Base-by-base conservation (phyloP, 2,329 filamentous ascomycete genomes). In the Hymenoscyphus scutula region DNA sequence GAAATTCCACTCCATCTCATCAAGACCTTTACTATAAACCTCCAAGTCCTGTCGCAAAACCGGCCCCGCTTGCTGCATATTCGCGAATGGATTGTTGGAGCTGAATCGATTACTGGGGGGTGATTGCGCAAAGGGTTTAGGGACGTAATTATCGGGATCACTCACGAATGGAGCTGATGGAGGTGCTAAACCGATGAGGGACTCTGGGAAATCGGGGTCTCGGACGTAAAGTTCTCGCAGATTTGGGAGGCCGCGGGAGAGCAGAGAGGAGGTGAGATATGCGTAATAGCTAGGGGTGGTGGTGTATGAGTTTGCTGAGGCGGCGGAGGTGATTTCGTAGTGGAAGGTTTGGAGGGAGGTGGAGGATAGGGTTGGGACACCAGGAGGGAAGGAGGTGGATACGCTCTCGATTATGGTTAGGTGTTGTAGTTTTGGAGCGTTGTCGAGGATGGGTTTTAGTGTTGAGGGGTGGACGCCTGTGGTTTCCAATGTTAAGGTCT, bases 221-320 rank as follows among this genome's bases (percentile, higher is more conserved):
- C 91, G 89, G 19, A 97, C 94, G 74, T 96, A 97, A 7, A 98
- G 83, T 25, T 88, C 84, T 38, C 82, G 82, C 8, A 98, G 81
- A 38, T 83, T 84, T 1, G 92, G 92, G 7, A 98, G 82, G 7
- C 86, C 84, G 65, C 89, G 89, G 17, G 86, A 84, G 64, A 95
- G 85, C 34, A 98, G 84, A 0, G 91, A 96, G n/a, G 84, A 84
- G 29, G 91, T 88, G 23, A 98, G 84, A 76, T 97, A 97, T 64
- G 86, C 84, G 76, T 97, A 96, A 78, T 97, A 96, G 19, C 82
- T 83, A 10, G 79, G 76, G 0, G 82, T 82, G 27, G 82, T 78
- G 8, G 80, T 65, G 64, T 85, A 89, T 11, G 87, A 81, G 25
- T 86, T 84, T 0, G 84, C 78, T 3, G 79, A 75, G 0, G 84